These are phyloP conservation scores for Ulmus americana DNA, from an alignment of 331 rosid species.

Conservation along the genomic window DNA sequence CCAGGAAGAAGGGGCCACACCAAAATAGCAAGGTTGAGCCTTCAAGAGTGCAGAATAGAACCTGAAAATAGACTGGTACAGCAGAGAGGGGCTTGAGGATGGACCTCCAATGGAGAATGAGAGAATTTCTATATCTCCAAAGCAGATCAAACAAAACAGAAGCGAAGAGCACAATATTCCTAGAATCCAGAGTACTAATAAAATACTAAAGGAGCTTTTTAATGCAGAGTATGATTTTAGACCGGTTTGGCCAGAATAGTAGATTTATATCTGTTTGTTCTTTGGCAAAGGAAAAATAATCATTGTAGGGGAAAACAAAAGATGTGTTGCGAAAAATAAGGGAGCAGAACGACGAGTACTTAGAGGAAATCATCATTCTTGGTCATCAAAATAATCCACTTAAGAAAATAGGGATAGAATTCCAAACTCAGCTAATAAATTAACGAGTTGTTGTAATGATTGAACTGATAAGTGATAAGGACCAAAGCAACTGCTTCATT, in stretches of 20 bases:
- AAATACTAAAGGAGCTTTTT: too few species aligned
- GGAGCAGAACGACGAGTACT: background rate
- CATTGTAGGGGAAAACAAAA: background rate
- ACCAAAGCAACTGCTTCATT: constrained; percentile 1
- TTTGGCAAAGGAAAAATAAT: background rate
- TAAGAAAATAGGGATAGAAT: background rate
- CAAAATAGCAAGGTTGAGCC: too few species aligned
- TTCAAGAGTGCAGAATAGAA: too few species aligned
- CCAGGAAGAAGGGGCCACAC: too few species aligned
- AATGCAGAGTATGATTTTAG: background rate
- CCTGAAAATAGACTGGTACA: too few species aligned
- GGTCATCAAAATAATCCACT: background rate
- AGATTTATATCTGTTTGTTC: background rate
- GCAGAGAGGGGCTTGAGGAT: too few species aligned
- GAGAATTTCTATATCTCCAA: too few species aligned
- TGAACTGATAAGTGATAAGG: background rate
- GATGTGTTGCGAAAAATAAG: too few species aligned
- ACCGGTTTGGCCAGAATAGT: background rate
- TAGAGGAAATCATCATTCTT: background rate
- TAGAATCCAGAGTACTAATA: too few species aligned
- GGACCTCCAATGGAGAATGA: too few species aligned
- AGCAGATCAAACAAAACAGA: too few species aligned
- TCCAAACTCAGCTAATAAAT: background rate
- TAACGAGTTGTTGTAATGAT: background rate
- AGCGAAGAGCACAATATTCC: too few species aligned